Base-by-base conservation (phyloP, 768 basidiomycete species). In the Hygrocybe coccinea region DNA sequence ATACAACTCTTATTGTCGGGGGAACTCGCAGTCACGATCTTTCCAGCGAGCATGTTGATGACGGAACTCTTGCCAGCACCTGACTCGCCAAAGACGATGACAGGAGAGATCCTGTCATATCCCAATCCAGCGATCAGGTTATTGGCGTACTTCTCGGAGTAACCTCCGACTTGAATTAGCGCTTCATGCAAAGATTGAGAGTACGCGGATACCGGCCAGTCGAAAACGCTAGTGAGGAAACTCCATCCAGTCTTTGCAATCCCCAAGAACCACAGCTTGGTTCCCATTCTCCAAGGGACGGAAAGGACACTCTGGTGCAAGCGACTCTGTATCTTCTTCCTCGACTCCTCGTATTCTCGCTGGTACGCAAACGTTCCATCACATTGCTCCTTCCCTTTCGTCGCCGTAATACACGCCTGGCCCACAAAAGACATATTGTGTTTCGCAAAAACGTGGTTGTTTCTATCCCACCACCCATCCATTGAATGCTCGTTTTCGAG, bases 381-480 rank as follows among this genome's bases (percentile, higher is more conserved):
- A 14, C 38, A 24, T 19, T 22, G 8, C 10, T 17, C 17, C 17
- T 44, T 53, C 8, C 37, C 37, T 33, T 44, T 53, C 17, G 17
- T 56, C 15, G 71, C 64, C 24, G 70, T 73, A 39, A 73, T 67
- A 43, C 70, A 71, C 14, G 71, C 71, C 22, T 71, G 63, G 34
- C 36, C 49, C 17, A 61, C 58, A 45, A 71, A 71, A 46, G 33
- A 14, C 71, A 71, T 69, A 5, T 64, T 64, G n/a, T 63, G 60
- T 14, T 59, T 57, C 9, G 60, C 25, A 39, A 71, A 71, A 22
- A 60, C 59, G 8, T 12, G 1, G 35, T 58, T 41, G 45, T 71
- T 72, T 57, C 58, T 62, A 29, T 22, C 14, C 71, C 69, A 70
- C 69, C 69, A 70, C 0, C 51, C 49, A 6, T 68, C 66, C 69